These are phyloP conservation scores for Rosa chinensis DNA, from an alignment of 306 rosid species.

Conservation along the genomic window DNA sequence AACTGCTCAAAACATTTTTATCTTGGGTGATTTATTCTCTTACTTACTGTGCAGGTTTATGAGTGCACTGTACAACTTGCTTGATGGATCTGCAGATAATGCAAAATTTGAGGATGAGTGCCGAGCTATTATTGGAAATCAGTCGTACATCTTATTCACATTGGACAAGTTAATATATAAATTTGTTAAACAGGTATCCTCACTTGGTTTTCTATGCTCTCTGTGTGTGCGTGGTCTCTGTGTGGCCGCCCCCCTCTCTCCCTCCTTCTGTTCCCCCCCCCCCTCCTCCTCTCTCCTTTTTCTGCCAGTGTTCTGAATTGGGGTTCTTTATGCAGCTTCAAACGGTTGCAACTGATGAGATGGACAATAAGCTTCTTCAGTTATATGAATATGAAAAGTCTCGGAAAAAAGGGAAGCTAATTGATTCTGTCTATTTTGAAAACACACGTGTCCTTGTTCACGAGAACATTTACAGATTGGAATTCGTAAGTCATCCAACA, in stretches of 20 bases:
- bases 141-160: conserved; percentile 88
- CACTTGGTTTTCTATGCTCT: conserved; percentile 16
- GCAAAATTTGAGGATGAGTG: conserved; percentile 97
- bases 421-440: conserved; percentile 80
- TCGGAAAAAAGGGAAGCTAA: conserved; percentile 64
- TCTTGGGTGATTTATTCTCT: conserved; percentile 4
- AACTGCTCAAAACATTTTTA: conserved; percentile 8
- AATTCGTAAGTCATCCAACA: conserved; percentile 55
- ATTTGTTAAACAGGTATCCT: conserved; percentile 80
- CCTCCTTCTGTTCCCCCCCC: too few relatives aligned
- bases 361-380: conserved; percentile 82
- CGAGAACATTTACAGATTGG: conserved; percentile 83
- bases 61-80: conserved; percentile 78
- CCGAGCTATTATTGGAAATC: conserved; percentile 88
- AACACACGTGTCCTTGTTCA: conserved; percentile 87
- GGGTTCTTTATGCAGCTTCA: conserved; percentile 70
- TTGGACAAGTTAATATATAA: conserved; percentile 91
- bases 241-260: too few relatives aligned
- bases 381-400: conserved; percentile 82
- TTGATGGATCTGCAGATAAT: conserved; percentile 89
- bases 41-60: conserved; percentile 75
- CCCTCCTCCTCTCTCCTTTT: too few relatives aligned
- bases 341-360: conserved; percentile 76
- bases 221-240: background rate
- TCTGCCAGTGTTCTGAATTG: conserved; percentile 27